A percentile compares a stretch with the other conserved stretches of the same genome.
Conservation (phyloP, 2,329 filamentous ascomycete species). For the Shiraia sp. region DNA sequence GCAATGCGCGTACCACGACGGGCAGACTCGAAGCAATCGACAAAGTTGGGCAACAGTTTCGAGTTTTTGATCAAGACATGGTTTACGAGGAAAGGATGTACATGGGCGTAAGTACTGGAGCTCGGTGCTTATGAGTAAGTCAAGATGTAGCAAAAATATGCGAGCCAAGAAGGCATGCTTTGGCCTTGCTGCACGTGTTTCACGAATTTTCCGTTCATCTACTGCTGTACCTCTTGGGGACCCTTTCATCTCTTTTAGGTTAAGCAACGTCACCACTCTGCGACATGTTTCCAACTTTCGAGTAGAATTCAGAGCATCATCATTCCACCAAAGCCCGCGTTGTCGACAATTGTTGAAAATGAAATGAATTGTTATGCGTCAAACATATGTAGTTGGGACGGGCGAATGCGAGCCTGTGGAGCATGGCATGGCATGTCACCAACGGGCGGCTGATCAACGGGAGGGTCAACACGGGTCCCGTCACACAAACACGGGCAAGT, state of each 20-base stretch:
- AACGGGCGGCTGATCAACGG: slow-evolving; percentile 18
- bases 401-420: too few relatives aligned
- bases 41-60: not conserved
- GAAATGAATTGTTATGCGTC: too few relatives aligned
- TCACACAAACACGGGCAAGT: slow-evolving; percentile 2
- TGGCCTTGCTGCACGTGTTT: slow-evolving; percentile 10
- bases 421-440: too few relatives aligned
- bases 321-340: not conserved
- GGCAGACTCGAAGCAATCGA: not conserved
- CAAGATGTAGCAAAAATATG: too few relatives aligned
- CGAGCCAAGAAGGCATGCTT: not conserved
- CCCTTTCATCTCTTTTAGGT: slow-evolving; percentile 18
- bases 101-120: not conserved
- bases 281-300: slow-evolving; percentile 1
- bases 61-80: too few relatives aligned
- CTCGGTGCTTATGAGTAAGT: not conserved
- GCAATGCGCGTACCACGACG: not conserved
- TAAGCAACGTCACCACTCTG: slow-evolving; percentile 5
- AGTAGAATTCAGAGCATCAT: not conserved
- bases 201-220: slow-evolving; percentile 11
- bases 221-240: slow-evolving; percentile 6
- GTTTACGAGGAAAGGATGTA: not conserved
- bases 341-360: not conserved
- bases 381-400: too few relatives aligned
- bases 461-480: too few relatives aligned